Percentiles rank a stretch among this genome's conserved stretches.
Evolutionary conservation across 1,139 yeast species (phyloP).

Genomic region (Saccharomyces uvarum): DNA sequence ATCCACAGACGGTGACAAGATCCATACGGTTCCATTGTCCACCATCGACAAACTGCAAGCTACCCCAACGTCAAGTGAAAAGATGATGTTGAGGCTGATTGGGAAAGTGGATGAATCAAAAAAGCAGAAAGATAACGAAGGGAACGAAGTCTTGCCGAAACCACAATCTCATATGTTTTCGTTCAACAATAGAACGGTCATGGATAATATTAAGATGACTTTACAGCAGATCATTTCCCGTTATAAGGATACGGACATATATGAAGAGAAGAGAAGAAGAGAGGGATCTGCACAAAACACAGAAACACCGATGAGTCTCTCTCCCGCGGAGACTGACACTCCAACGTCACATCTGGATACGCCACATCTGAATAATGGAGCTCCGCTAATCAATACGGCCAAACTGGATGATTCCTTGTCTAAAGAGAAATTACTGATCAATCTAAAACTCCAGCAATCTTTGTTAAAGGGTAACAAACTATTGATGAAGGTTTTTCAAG

Average conservation of each 20-base stretch:
- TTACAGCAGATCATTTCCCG: slow-evolving; percentile 67
- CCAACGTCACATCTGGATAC: slow-evolving; percentile 6
- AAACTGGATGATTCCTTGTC: slow-evolving; percentile 40
- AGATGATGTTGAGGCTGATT: slow-evolving; percentile 58
- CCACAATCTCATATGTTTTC: slow-evolving; percentile 46
- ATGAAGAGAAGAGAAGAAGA: slow-evolving; percentile 27
- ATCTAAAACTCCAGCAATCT: slow-evolving; percentile 71
- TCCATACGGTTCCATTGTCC: slow-evolving; percentile 41
- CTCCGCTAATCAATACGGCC: slow-evolving; percentile 35
- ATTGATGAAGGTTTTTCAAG: slow-evolving; percentile 73
- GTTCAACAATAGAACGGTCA: slow-evolving; percentile 63
- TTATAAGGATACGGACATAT: slow-evolving; percentile 45
- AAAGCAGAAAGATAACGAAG: slow-evolving; percentile 25
- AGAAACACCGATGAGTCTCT: slow-evolving; percentile 6
- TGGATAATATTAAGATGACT: slow-evolving; percentile 66
- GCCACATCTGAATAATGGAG: slow-evolving; percentile 9
- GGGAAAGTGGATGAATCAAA: slow-evolving; percentile 35
- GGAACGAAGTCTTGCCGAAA: slow-evolving; percentile 36
- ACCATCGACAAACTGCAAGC: slow-evolving; percentile 60
- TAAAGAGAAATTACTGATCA: slow-evolving; percentile 47
- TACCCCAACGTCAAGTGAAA: slow-evolving; percentile 61
- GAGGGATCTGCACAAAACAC: slow-evolving; percentile 12
- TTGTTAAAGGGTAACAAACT: slow-evolving; percentile 61
- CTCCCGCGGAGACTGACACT: slow-evolving; percentile 30
- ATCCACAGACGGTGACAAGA: slow-evolving; percentile 54